These are phyloP conservation scores for Pseudonitzschia delicatissima DNA, from an alignment of 108 stramenopile species.

Conservation along the genomic window DNA sequence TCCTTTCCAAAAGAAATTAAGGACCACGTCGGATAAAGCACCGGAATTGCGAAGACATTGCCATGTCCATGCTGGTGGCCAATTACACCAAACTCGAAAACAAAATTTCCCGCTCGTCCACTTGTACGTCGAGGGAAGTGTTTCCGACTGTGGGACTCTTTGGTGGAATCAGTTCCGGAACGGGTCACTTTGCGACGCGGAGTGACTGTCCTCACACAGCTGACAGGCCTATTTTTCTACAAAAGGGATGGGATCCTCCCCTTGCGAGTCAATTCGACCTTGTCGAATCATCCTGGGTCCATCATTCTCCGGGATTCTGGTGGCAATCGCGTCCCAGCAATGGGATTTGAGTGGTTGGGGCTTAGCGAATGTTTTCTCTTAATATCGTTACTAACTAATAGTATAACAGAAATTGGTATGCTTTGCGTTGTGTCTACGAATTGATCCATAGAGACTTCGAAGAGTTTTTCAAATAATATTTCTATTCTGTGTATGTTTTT, in stretches of 20 bases:
- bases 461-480: too few species aligned
- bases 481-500: too few species aligned
- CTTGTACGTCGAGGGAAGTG: slow-evolving; percentile 47
- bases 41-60: slow-evolving; percentile 68
- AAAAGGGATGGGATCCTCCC: slow-evolving; percentile 39
- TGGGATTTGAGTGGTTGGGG: slow-evolving; percentile 55
- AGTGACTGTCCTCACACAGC: slow-evolving; percentile 39
- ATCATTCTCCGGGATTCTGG: slow-evolving; percentile 37
- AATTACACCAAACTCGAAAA: slow-evolving; percentile 34
- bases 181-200: slow-evolving; percentile 46
- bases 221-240: slow-evolving; percentile 35
- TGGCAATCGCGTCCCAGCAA: slow-evolving; percentile 52
- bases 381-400: too few species aligned
- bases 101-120: slow-evolving; percentile 22
- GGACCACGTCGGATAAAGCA: slow-evolving; percentile 64
- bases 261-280: slow-evolving; percentile 31
- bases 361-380: slow-evolving; percentile 40
- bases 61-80: slow-evolving; percentile 61
- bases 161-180: slow-evolving; percentile 44
- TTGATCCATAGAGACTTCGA: too few species aligned
- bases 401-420: too few species aligned
- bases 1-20: slow-evolving; percentile 41
- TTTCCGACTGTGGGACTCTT: slow-evolving; percentile 49
- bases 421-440: too few species aligned
- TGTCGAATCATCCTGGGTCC: slow-evolving; percentile 28